Evolutionary conservation across 1,284 basidiomycete genomes (phyloP).

Genomic region (Ustilago curta): DNA sequence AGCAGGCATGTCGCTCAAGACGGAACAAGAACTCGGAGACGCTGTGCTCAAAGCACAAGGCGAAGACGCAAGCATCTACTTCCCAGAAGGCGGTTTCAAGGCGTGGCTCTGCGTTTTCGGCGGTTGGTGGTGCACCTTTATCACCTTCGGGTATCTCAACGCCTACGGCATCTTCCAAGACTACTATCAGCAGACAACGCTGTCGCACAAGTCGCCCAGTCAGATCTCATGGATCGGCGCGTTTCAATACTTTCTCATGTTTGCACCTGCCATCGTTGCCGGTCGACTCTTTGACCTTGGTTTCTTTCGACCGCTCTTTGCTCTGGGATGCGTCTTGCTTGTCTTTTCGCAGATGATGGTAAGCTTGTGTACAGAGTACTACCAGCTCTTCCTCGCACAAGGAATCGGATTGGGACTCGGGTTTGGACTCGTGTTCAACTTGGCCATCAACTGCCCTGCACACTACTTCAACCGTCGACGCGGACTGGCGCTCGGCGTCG

Average conservation of each 20-base stretch:
- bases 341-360: conserved; percentile 59
- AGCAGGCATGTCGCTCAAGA: conserved; percentile 42
- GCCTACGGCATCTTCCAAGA: conserved; percentile 54
- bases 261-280: conserved; percentile 40
- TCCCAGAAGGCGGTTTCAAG: conserved; percentile 54
- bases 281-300: conserved; percentile 56
- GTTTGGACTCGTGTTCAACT: conserved; percentile 49
- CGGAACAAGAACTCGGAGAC: conserved; percentile 39
- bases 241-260: conserved; percentile 54
- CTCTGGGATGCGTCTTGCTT: conserved; percentile 40
- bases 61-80: conserved; percentile 27
- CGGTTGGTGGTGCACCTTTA: conserved; percentile 51
- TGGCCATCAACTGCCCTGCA: conserved; percentile 41
- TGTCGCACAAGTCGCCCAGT: conserved; percentile 38
- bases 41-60: conserved; percentile 37
- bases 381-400: conserved; percentile 59
- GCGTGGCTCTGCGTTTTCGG: conserved; percentile 57
- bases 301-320: conserved; percentile 43
- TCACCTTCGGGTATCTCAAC: conserved; percentile 55
- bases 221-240: conserved; percentile 57
- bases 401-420: conserved; percentile 59
- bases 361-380: conserved; percentile 57
- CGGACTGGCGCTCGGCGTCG: conserved; percentile 51
- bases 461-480: conserved; percentile 46
- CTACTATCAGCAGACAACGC: conserved; percentile 43